Conservation (phyloP, 2,329 filamentous ascomycete species). For the Fusarium multiceps region DNA sequence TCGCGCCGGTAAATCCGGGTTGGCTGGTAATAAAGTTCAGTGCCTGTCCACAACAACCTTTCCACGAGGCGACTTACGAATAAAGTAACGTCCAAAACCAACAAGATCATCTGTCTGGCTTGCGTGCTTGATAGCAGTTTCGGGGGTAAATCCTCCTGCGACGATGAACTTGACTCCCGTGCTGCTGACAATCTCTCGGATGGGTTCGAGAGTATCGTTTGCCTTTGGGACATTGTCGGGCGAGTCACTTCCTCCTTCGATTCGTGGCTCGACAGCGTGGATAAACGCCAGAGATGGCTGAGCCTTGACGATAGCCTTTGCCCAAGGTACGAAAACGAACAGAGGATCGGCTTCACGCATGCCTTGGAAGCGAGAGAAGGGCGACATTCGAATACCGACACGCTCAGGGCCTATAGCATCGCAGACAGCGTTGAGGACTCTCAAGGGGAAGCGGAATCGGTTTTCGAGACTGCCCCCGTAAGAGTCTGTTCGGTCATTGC, state of each 20-base stretch:
- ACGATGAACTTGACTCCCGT: conserved; percentile 46
- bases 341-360: conserved; percentile 72
- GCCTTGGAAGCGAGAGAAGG: conserved; percentile 70
- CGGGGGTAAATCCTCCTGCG: conserved; percentile 51
- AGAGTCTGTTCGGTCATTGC: conserved; percentile 63
- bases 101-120: conserved; percentile 50
- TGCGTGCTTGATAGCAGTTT: conserved; percentile 46
- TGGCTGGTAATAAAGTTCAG: conserved; percentile 32
- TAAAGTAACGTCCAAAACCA: conserved; percentile 50
- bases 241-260: conserved; percentile 57
- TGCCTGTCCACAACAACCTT: background rate
- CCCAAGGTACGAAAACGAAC: conserved; percentile 61
- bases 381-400: conserved; percentile 68
- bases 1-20: conserved; percentile 41
- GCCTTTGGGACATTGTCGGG: conserved; percentile 46
- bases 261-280: conserved; percentile 69
- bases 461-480: conserved; percentile 67
- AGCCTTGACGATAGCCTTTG: conserved; percentile 64
- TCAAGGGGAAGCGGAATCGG: conserved; percentile 61
- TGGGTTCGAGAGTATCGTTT: conserved; percentile 49
- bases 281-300: conserved; percentile 69
- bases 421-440: conserved; percentile 59
- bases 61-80: conserved; percentile 30
- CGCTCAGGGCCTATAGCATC: conserved; percentile 62
- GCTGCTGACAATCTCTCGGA: conserved; percentile 47